Percentiles rank a stretch among this genome's conserved stretches.
These are phyloP conservation scores for Pseudogymnoascus pannorum DNA, from an alignment of 2,329 filamentous ascomycete genomes.

Conservation along the genomic window DNA sequence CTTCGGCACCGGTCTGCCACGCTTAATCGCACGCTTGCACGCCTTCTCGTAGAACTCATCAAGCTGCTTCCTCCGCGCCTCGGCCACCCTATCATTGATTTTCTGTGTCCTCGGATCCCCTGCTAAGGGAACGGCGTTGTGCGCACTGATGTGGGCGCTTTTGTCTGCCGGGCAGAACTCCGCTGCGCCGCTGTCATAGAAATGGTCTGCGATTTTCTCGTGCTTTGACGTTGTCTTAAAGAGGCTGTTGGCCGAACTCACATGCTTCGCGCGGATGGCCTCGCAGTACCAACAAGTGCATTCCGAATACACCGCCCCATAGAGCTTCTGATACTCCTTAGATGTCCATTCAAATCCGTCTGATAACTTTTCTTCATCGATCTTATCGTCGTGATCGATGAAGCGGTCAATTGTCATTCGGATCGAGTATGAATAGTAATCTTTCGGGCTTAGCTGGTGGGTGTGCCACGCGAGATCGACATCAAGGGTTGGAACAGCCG, in stretches of 20 bases:
- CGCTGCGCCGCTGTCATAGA: constrained; percentile 39
- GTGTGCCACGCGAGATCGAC: constrained; percentile 76
- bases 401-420: constrained; percentile 43
- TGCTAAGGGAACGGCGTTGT: constrained; percentile 52
- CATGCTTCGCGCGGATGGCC: constrained; percentile 50
- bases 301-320: constrained; percentile 61
- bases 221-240: constrained; percentile 34
- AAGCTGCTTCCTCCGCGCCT: constrained; percentile 33
- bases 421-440: constrained; percentile 55
- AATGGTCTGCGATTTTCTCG: constrained; percentile 39
- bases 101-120: no score
- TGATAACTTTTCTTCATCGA: constrained; percentile 59
- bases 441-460: constrained; percentile 59
- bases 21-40: constrained; percentile 40
- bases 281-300: constrained; percentile 86
- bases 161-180: constrained; percentile 46
- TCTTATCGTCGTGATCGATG: constrained; percentile 79
- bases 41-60: constrained; percentile 53
- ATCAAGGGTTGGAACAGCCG: constrained; percentile 64
- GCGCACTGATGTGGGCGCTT: constrained; percentile 64
- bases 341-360: constrained; percentile 65
- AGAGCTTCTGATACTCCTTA: constrained; percentile 59
- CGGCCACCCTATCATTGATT: constrained; percentile 14
- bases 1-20: constrained; percentile 40
- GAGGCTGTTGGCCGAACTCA: constrained; percentile 37